These are phyloP conservation scores for Phascolomyces articulosus DNA, from an alignment of 371 early-diverging fungal species.

Conservation along the genomic window DNA sequence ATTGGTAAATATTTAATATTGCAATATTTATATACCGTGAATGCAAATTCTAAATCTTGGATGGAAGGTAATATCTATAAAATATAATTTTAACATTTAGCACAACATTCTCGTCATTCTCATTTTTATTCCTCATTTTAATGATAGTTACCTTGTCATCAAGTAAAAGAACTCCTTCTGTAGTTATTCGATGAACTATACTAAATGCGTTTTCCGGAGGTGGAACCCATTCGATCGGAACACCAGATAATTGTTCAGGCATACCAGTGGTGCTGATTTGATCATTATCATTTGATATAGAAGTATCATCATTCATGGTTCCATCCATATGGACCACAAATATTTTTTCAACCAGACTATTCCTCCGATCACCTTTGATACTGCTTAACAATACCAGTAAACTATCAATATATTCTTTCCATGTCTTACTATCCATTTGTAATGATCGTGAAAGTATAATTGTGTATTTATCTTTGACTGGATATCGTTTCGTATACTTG, in stretches of 20 bases:
- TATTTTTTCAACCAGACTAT: background rate
- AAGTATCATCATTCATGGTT: background rate
- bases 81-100: background rate
- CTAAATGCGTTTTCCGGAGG: background rate
- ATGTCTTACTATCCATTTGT: background rate
- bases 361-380: background rate
- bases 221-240: background rate
- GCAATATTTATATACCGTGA: too few species aligned
- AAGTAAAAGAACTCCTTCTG: background rate
- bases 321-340: background rate
- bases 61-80: slow-evolving; percentile 9
- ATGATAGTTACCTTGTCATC: background rate
- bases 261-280: background rate
- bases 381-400: background rate
- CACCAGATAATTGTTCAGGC: background rate
- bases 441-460: slow-evolving; percentile 13
- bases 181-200: background rate
- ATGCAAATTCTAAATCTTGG: slow-evolving; percentile 15
- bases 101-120: too few species aligned
- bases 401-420: background rate
- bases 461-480: slow-evolving; percentile 17
- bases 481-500: slow-evolving; percentile 17
- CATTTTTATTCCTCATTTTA: too few species aligned
- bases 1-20: too few species aligned
- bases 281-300: too few species aligned